A percentile compares a stretch with the other conserved stretches of the same genome.
Evolutionary conservation across 768 basidiomycete genomes (phyloP).

Genomic region (Macrocybe gigantea): DNA sequence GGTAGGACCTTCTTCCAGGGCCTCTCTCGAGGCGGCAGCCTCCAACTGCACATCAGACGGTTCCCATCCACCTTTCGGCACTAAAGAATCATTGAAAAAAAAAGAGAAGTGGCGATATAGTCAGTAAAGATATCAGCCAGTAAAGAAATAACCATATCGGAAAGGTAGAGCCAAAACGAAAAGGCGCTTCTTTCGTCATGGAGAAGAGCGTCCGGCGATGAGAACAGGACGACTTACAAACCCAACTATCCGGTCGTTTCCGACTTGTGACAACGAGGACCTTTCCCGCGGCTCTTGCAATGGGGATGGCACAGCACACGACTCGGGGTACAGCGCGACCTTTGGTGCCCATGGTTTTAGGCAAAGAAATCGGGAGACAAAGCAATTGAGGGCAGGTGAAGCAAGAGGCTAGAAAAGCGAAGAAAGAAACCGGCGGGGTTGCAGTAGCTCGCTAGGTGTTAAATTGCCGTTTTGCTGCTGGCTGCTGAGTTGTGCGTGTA

Average conservation of each 20-base stretch:
- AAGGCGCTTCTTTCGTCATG: not conserved
- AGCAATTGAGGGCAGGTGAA: too few species aligned
- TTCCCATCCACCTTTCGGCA: constrained; percentile 94
- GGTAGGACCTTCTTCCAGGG: constrained; percentile 95
- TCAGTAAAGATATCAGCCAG: constrained; percentile 6
- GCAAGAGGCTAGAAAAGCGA: too few species aligned
- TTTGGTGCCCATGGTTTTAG: constrained; percentile 50
- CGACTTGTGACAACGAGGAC: constrained; percentile 82
- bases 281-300: constrained; percentile 66
- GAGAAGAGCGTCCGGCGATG: constrained; percentile 7
- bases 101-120: constrained; percentile 1
- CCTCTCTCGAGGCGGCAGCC: constrained; percentile 87
- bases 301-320: constrained; percentile 89
- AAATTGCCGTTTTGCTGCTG: too few species aligned
- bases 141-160: constrained; percentile 8
- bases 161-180: not conserved
- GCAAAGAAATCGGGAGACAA: constrained; percentile 1
- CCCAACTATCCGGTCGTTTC: constrained; percentile 76
- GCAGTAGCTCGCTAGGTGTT: too few species aligned
- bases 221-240: constrained; percentile 62
- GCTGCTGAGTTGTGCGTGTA: too few species aligned
- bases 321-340: constrained; percentile 77
- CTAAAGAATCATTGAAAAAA: constrained; percentile 27
- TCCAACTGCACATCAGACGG: constrained; percentile 74
- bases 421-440: too few species aligned